phyloP scores from a whole-genome alignment of 495 filamentous ascomycete species.

The Pseudomonodictys pantanalensis region DNA sequence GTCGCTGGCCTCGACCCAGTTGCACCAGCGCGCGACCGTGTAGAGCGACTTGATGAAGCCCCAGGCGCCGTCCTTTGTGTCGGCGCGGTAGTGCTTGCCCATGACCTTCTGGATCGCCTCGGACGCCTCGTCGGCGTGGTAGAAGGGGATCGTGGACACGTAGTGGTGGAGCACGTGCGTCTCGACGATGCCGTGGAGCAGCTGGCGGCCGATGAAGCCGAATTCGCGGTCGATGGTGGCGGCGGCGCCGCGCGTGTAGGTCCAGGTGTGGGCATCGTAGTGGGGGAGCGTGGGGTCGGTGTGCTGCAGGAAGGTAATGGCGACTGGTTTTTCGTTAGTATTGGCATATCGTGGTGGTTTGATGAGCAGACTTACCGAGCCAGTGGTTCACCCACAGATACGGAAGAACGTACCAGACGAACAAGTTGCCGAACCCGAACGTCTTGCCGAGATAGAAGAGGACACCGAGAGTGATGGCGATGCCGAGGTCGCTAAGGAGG shows the following conservation, averaged over 20 bases:
- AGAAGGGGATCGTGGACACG: constrained; percentile 81
- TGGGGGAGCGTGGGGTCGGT: constrained; percentile 84
- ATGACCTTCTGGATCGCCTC: constrained; percentile 81
- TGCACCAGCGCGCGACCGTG: constrained; percentile 65
- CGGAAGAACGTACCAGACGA: constrained; percentile 90
- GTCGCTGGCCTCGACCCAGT: constrained; percentile 68
- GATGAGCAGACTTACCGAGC: constrained; percentile 59
- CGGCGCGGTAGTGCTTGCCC: constrained; percentile 73
- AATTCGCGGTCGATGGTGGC: constrained; percentile 87
- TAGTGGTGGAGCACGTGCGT: constrained; percentile 91
- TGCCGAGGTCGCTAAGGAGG: constrained; percentile 66
- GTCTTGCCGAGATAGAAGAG: constrained; percentile 50
- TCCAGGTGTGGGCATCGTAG: constrained; percentile 74
- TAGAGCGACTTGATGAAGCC: constrained; percentile 55
- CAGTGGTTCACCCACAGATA: constrained; percentile 99
- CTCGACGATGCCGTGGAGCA: constrained; percentile 90
- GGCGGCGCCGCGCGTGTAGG: constrained; percentile 79
- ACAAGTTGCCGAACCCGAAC: constrained; percentile 79
- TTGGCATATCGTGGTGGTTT: not conserved
- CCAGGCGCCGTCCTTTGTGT: constrained; percentile 61
- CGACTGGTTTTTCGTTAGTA: constrained; percentile 39
- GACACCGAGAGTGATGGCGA: constrained; percentile 36
- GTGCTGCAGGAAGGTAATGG: constrained; percentile 79
- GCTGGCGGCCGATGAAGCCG: constrained; percentile 79
- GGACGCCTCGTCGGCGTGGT: constrained; percentile 84